Evolutionary conservation across 495 filamentous ascomycete genomes (phyloP).

Genomic region (Friedmanniomyces endolithicus): DNA sequence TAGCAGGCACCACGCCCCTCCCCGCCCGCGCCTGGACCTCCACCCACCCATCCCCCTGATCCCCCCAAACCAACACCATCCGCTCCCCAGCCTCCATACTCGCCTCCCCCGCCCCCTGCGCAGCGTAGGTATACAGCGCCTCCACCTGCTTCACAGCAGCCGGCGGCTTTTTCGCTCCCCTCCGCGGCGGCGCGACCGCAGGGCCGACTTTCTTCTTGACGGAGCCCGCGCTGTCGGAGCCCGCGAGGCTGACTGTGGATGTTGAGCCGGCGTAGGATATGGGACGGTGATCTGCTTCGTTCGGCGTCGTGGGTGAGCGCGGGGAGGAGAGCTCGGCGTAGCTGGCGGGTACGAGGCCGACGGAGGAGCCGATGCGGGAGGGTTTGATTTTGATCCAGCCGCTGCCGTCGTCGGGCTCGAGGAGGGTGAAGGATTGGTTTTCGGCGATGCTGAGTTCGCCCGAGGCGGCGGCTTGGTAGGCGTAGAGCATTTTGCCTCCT

Average conservation of each 20-base stretch:
- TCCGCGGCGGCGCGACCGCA: slow-evolving; percentile 77
- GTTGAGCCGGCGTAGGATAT: slow-evolving; percentile 25
- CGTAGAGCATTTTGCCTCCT: slow-evolving; percentile 78
- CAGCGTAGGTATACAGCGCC: slow-evolving; percentile 83
- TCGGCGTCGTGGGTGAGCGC: slow-evolving; percentile 32
- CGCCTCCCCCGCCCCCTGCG: slow-evolving; percentile 74
- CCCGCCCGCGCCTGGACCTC: slow-evolving; percentile 80
- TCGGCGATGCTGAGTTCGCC: slow-evolving; percentile 74
- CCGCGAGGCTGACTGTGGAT: slow-evolving; percentile 24
- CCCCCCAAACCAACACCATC: slow-evolving; percentile 74
- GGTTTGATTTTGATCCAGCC: slow-evolving; percentile 79
- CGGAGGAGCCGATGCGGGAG: slow-evolving; percentile 37
- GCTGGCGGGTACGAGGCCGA: slow-evolving; percentile 75
- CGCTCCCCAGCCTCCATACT: slow-evolving; percentile 82
- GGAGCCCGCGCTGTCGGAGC: slow-evolving; percentile 14
- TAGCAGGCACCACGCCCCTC: slow-evolving; percentile 81
- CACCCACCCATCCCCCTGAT: slow-evolving; percentile 88
- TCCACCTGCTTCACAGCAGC: slow-evolving; percentile 76
- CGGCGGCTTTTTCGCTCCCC: slow-evolving; percentile 77
- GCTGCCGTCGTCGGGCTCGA: slow-evolving; percentile 86
- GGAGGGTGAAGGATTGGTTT: slow-evolving; percentile 57
- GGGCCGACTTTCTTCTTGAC: slow-evolving; percentile 74
- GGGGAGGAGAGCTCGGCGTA: slow-evolving; percentile 51
- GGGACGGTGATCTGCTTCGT: slow-evolving; percentile 26
- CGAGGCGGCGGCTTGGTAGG: slow-evolving; percentile 62